Percentiles rank a stretch among this genome's conserved stretches.
phyloP scores from a whole-genome alignment of 2,329 filamentous ascomycete species.

The Aspergillus pseudoterreus region DNA sequence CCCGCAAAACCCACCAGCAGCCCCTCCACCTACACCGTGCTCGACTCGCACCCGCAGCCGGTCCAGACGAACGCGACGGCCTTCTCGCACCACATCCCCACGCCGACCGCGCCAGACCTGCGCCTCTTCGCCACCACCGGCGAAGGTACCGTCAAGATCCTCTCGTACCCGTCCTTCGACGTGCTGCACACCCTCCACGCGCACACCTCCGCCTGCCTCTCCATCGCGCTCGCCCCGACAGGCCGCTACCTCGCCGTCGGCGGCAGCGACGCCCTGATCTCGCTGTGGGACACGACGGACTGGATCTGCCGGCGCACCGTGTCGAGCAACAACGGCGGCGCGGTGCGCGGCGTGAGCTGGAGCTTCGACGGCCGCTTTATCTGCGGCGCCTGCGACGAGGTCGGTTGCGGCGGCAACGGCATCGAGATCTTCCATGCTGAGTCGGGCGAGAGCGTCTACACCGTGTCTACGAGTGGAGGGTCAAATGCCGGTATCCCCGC shows the following conservation, averaged over 20 bases:
- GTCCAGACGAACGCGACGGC: conserved; percentile 48
- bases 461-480: conserved; percentile 36
- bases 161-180: conserved; percentile 45
- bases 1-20: conserved; percentile 13
- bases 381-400: conserved; percentile 47
- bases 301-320: conserved; percentile 49
- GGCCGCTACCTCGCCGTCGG: conserved; percentile 48
- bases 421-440: conserved; percentile 51
- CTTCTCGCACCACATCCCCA: conserved; percentile 43
- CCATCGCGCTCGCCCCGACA: conserved; percentile 44
- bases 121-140: conserved; percentile 48
- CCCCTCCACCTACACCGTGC: conserved; percentile 34
- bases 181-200: conserved; percentile 45
- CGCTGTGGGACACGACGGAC: conserved; percentile 50
- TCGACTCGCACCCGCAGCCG: conserved; percentile 42
- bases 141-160: conserved; percentile 47
- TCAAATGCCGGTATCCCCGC: conserved; percentile 40
- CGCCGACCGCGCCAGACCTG: conserved; percentile 32
- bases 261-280: conserved; percentile 48
- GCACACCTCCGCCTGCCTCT: conserved; percentile 47
- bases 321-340: conserved; percentile 42
- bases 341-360: conserved; percentile 47
- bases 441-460: conserved; percentile 47
- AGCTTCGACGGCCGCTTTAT: conserved; percentile 50
- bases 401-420: conserved; percentile 39